Evolutionary conservation across 2,329 filamentous ascomycete species (phyloP).

Genomic region (Phyllosticta ampelicida): DNA sequence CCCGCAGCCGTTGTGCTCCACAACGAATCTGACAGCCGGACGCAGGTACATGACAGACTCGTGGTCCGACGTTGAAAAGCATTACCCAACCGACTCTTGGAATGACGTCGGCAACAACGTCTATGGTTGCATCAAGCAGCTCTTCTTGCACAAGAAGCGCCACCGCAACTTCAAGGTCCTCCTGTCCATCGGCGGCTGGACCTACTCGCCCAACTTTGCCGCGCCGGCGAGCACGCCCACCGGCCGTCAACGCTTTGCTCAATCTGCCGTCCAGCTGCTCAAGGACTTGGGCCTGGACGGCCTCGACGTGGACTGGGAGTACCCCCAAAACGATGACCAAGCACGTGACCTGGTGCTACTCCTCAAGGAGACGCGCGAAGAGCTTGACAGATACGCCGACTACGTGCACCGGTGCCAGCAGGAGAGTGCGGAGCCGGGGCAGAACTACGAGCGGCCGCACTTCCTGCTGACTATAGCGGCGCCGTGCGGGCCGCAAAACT

Average conservation of each 20-base stretch:
- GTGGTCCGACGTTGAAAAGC: conserved; percentile 59
- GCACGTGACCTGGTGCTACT: conserved; percentile 30
- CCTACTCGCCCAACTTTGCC: conserved; percentile 67
- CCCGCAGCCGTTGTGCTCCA: not conserved
- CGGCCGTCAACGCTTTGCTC: conserved; percentile 56
- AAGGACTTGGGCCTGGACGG: conserved; percentile 64
- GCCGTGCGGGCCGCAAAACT: conserved; percentile 34
- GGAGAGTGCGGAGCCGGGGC: not conserved
- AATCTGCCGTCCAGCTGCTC: conserved; percentile 61
- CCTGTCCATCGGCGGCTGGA: conserved; percentile 76
- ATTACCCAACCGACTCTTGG: conserved; percentile 58
- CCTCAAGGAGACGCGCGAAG: conserved; percentile 27
- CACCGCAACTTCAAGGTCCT: conserved; percentile 70
- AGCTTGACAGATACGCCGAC: conserved; percentile 31
- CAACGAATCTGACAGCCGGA: not conserved
- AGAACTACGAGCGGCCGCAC: conserved; percentile 15
- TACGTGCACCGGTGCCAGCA: conserved; percentile 16
- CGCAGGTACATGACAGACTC: conserved; percentile 52
- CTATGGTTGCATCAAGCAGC: conserved; percentile 68
- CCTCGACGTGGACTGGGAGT: conserved; percentile 40
- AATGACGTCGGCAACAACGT: conserved; percentile 56
- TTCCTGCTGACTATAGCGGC: conserved; percentile 37
- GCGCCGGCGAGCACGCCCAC: conserved; percentile 51
- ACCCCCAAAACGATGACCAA: conserved; percentile 32
- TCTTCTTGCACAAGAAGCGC: conserved; percentile 64